Conservation (phyloP, 1,139 yeast species). For the Geotrichum candidum region DNA sequence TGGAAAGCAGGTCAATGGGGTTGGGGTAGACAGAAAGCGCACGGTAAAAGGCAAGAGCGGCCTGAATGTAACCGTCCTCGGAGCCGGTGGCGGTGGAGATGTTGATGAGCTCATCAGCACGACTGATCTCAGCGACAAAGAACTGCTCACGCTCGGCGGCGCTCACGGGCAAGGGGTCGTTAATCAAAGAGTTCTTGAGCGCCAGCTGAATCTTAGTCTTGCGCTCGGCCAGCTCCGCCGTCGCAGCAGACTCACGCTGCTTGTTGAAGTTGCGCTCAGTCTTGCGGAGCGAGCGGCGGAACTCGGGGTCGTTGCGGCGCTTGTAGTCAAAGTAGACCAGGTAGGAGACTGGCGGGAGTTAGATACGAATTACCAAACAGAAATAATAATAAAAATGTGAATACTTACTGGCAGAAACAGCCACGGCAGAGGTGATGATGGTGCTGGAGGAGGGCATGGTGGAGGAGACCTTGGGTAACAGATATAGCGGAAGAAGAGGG, state of each 20-base stretch:
- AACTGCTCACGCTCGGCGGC: constrained; percentile 64
- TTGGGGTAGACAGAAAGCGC: constrained; percentile 93
- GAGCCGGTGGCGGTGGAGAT: constrained; percentile 23
- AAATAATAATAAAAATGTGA: neutral
- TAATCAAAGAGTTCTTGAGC: constrained; percentile 56
- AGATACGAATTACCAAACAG: neutral
- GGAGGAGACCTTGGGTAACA: neutral
- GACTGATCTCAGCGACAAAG: constrained; percentile 77
- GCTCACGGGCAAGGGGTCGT: constrained; percentile 71
- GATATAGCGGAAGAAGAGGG: neutral
- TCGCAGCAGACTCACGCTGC: constrained; percentile 52
- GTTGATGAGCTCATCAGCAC: constrained; percentile 53
- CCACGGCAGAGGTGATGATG: constrained; percentile 31
- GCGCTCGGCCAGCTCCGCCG: constrained; percentile 52
- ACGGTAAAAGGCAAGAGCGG: constrained; percentile 88
- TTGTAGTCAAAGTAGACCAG: constrained; percentile 85
- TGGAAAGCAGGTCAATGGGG: constrained; percentile 83
- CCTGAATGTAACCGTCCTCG: constrained; percentile 37
- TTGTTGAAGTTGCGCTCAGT: constrained; percentile 51
- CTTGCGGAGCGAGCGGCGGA: constrained; percentile 69
- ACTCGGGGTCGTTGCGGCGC: constrained; percentile 76
- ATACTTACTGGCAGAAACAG: constrained; percentile 31
- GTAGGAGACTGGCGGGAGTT: constrained; percentile 49
- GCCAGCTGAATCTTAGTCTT: constrained; percentile 55
- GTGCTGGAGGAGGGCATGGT: constrained; percentile 32